Percentiles rank a stretch among this genome's conserved stretches.
Evolutionary conservation across 768 basidiomycete genomes (phyloP).

Genomic region (Psilocybe sp.): DNA sequence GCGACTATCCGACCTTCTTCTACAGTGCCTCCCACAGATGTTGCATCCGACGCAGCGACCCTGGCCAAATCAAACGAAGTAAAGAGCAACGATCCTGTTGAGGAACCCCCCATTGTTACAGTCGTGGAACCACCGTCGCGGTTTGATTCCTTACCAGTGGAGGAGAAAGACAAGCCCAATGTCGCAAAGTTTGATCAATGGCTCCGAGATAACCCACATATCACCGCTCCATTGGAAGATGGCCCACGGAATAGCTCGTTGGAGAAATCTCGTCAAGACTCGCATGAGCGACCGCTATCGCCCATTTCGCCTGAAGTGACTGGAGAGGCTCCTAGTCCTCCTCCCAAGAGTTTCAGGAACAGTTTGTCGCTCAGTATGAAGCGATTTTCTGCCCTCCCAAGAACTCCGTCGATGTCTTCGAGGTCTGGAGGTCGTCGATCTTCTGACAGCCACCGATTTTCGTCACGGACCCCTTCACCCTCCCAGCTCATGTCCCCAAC

Average conservation of each 20-base stretch:
- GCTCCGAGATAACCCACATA: slow-evolving; percentile 19
- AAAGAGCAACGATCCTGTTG: slow-evolving; percentile 2
- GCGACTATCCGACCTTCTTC: slow-evolving; percentile 9
- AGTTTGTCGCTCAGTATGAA: slow-evolving; percentile 45
- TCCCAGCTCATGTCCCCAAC: slow-evolving; percentile 18
- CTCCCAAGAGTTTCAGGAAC: slow-evolving; percentile 47
- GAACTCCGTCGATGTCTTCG: slow-evolving; percentile 61
- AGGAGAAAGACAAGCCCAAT: slow-evolving; percentile 13
- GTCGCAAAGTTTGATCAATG: slow-evolving; percentile 26
- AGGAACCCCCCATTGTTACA: slow-evolving; percentile 30
- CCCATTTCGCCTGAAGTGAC: slow-evolving; percentile 15
- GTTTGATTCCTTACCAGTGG: slow-evolving; percentile 13
- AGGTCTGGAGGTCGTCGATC: slow-evolving; percentile 27
- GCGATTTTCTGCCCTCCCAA: slow-evolving; percentile 58
- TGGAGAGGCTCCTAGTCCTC: slow-evolving; percentile 39
- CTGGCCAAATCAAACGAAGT: neutral
- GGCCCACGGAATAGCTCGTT: slow-evolving; percentile 16
- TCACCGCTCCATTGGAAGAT: slow-evolving; percentile 14
- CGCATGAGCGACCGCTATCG: slow-evolving; percentile 14
- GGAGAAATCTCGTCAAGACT: slow-evolving; percentile 13
- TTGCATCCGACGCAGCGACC: slow-evolving; percentile 8
- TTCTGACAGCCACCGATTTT: slow-evolving; percentile 31
- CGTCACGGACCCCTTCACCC: slow-evolving; percentile 38
- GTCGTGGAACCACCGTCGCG: slow-evolving; percentile 37
- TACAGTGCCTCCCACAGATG: slow-evolving; percentile 1